Evolutionary conservation across 2,329 filamentous ascomycete species (phyloP), one percentile per base, ranked within the genome.

Genomic region (Xylariaceae sp.): DNA sequence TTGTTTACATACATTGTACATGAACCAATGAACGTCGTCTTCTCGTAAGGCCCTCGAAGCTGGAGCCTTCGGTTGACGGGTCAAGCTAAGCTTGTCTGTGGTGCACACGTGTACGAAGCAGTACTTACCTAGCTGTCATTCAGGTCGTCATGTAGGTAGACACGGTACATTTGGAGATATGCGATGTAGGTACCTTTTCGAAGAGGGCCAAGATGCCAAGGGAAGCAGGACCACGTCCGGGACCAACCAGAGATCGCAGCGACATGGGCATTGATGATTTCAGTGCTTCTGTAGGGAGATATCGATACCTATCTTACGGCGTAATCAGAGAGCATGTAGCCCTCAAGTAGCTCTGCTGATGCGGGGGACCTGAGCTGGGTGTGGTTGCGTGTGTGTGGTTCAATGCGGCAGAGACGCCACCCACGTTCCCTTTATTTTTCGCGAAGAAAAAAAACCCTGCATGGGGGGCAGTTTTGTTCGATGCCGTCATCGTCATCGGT

Each of bases 401-500:
- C 45, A 45, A 45, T 45, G 42, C 42, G 42, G 42, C 42, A 45
- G 23, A 23, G 23, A 45, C 42, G 42, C 42, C 42, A 45, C 47
- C 47, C 47, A 49, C 47, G 47, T 13, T 49, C 17, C 30, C 8
- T 23, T 23, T 23, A 23, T 23, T 23, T 23, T 23, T 11, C 17
- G 17, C 47, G 23, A 23, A 23, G 23, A 23, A 3, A 23, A 23
- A 18, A 49, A 37, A 61, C 50, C 55, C 47, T 50, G 54, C 39
- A 58, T 51, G 13, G 47, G 53, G 23, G 23, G 17, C 17, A 17
- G 17, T 17, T 23, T 5, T 23, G 5, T 51, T 51, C 51, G 44
- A 62, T 62, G 58, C 51, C 61, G 58, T 63, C 61, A 63, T 63
- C 58, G 56, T 60, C 57, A 58, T 58, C 60, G 49, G 61, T 58